Conservation (phyloP, 140 eudicot species). For the Artemisia princeps region DNA sequence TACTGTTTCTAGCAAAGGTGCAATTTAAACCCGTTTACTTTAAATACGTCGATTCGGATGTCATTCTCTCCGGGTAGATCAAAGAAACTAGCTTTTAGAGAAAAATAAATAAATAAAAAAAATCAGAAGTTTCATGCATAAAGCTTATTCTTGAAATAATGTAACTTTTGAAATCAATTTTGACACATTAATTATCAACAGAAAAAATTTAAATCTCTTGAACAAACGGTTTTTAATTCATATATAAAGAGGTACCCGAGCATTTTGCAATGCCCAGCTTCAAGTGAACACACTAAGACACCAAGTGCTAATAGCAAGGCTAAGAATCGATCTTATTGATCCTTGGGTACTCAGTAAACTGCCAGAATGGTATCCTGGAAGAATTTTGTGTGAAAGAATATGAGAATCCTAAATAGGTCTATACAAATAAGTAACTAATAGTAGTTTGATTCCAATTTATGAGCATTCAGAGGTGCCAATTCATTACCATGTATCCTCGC, state of each 20-base stretch:
- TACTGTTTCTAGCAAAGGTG: background rate
- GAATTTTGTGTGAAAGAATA: background rate
- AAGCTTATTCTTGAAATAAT: background rate
- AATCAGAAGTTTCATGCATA: background rate
- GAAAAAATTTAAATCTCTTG: background rate
- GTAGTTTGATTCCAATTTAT: conserved; percentile 8
- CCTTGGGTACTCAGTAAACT: conserved; percentile 4
- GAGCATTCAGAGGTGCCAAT: background rate
- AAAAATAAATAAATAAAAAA: no score
- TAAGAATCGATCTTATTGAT: conserved; percentile 13
- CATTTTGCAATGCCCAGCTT: background rate
- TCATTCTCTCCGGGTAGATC: background rate
- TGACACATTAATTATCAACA: background rate
- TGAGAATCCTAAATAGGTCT: background rate
- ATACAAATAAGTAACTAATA: background rate
- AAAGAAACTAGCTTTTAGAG: background rate
- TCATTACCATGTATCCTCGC: background rate
- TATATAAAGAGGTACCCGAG: background rate
- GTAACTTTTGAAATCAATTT: background rate
- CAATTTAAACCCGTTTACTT: conserved; percentile 1
- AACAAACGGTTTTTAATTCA: background rate
- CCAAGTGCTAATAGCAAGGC: background rate
- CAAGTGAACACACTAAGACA: conserved; percentile 12
- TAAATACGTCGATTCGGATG: background rate
- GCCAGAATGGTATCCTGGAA: background rate